Base-by-base conservation (phyloP, 2,329 filamentous ascomycete genomes). In the Ploettnerulaceae sp. region DNA sequence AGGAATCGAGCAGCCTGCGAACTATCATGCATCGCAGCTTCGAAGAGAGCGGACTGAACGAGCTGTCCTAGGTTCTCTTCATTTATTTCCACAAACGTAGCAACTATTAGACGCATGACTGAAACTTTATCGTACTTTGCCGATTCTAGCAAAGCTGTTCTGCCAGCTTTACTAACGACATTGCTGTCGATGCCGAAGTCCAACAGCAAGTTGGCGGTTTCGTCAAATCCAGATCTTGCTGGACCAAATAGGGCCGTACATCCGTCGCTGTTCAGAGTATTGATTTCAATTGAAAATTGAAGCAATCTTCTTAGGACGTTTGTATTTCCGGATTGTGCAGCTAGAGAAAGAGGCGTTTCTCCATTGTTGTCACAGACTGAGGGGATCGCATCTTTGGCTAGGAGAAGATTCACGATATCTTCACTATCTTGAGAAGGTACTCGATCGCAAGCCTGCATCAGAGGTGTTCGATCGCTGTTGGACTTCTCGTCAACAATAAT, bases 371-470 rank as follows among this genome's bases (percentile, higher is more conserved):
- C 35, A 26, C 14, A n/a, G 28, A 11, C 35, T 12, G 15, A n/a
- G 28, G 22, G 8, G 11, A 26, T 15, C 7, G 35, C 35, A n/a
- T 11, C 8, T 3, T 38, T 38, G 7, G 17, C 9, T 18, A 38
- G 17, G 35, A 38, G 35, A 38, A 38, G 35, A 7, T 38, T 38
- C 8, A 38, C 35, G 24, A 38, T 38, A 7, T 26, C 24, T n/a
- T 28, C 35, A 15, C 35, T 38, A 2, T 38, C 35, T 7, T 38
- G 22, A 3, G 35, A 38, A 38, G 35, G 14, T 7, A 15, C 22
- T n/a, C 35, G 35, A 25, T 38, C 35, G 7, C 35, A 38, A 20
- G 35, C 35, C 20, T 38, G 35, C 35, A 38, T 38, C n/a, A 38
- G 28, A 11, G 35, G 35, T 28, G 35, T 38, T 11, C 35, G 22